Evolutionary conservation across 1,284 basidiomycete genomes (phyloP).

Genomic region (Irpex sp.): DNA sequence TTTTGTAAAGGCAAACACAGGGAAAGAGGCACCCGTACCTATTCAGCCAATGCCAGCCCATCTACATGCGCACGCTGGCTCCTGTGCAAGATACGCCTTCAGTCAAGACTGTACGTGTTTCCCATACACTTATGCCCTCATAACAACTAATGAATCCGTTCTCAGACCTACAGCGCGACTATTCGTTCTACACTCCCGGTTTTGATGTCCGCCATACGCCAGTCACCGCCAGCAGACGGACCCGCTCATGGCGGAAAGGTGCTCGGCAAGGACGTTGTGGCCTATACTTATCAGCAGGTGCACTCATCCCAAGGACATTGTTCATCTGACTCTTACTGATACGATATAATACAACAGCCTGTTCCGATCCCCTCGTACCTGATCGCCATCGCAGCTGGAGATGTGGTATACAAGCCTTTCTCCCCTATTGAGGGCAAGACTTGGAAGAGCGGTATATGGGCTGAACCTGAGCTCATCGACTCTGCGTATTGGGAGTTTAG

Average conservation of each 20-base stretch:
- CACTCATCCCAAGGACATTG: background rate
- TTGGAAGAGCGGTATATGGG: constrained; percentile 86
- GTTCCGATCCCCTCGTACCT: constrained; percentile 84
- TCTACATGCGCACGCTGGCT: constrained; percentile 76
- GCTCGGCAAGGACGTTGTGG: constrained; percentile 66
- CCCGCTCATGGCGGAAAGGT: constrained; percentile 60
- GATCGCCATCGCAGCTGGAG: constrained; percentile 82
- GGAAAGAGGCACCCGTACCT: constrained; percentile 83
- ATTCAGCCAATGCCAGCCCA: constrained; percentile 96
- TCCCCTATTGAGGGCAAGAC: constrained; percentile 52
- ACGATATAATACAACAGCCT: constrained; percentile 52
- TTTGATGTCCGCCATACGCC: constrained; percentile 76
- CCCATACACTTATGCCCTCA: no score
- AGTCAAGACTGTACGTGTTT: constrained; percentile 56
- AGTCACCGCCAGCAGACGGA: constrained; percentile 64
- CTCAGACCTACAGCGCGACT: constrained; percentile 69
- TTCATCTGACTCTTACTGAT: background rate
- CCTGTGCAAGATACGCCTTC: constrained; percentile 80
- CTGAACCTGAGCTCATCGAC: constrained; percentile 80
- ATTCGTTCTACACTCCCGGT: constrained; percentile 77
- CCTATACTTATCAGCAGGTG: constrained; percentile 68
- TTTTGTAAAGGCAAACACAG: constrained; percentile 70
- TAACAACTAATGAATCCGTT: no score
- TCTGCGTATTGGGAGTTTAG: constrained; percentile 84
- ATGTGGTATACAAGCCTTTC: constrained; percentile 71